Percentiles rank a stretch among this genome's conserved stretches.
Evolutionary conservation across 1,284 basidiomycete genomes (phyloP).

Genomic region (Crucibulum parvulum): DNA sequence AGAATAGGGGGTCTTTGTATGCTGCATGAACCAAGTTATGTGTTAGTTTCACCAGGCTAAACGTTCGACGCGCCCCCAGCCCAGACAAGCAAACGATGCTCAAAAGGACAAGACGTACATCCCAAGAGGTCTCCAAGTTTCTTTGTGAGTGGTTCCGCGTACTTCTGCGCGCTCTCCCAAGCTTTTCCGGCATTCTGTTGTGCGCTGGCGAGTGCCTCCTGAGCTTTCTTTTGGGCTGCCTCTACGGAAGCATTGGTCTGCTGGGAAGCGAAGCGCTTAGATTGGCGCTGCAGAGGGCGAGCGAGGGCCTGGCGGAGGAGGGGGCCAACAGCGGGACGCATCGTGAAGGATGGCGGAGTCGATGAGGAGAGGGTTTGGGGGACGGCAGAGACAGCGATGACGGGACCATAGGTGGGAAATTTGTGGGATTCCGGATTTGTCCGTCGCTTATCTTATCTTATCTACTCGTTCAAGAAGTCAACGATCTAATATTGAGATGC

Average conservation of each 20-base stretch:
- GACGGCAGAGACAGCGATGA: not conserved
- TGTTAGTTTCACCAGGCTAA: not conserved
- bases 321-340: slow-evolving; percentile 18
- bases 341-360: slow-evolving; percentile 2
- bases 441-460: not conserved
- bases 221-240: slow-evolving; percentile 68
- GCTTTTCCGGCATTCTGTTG: slow-evolving; percentile 64
- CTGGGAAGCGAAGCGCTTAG: slow-evolving; percentile 32
- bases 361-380: not conserved
- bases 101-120: slow-evolving; percentile 50
- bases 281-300: slow-evolving; percentile 28
- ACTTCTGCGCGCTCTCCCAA: slow-evolving; percentile 58
- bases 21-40: slow-evolving; percentile 49
- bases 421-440: not conserved
- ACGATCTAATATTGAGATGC: too few species aligned
- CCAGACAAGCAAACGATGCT: not conserved
- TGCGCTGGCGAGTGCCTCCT: slow-evolving; percentile 65
- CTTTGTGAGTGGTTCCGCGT: slow-evolving; percentile 66
- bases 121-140: slow-evolving; percentile 68
- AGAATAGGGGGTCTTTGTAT: slow-evolving; percentile 83
- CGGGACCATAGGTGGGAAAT: not conserved
- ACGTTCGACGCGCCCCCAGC: not conserved
- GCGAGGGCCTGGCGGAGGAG: slow-evolving; percentile 24
- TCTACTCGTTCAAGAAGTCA: too few species aligned
- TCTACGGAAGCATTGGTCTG: slow-evolving; percentile 6